phyloP scores from a whole-genome alignment of 495 filamentous ascomycete genomes.

The Podospora pseudocomata region DNA sequence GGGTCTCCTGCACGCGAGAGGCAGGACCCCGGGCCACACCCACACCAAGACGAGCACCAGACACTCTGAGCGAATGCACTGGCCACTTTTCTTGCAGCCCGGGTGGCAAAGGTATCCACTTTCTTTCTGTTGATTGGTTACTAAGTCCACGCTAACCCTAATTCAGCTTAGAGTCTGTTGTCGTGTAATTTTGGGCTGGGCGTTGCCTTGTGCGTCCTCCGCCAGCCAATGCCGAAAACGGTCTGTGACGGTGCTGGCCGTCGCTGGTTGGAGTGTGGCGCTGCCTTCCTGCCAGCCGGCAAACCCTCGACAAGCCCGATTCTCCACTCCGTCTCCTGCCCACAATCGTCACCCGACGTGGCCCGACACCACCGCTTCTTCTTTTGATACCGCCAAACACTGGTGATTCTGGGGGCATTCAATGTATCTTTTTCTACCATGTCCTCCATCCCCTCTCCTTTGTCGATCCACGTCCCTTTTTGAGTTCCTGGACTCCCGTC shows the following conservation, averaged over 20 bases:
- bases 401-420: not conserved
- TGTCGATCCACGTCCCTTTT: not conserved
- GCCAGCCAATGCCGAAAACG: slow-evolving; percentile 35
- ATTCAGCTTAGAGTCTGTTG: slow-evolving; percentile 18
- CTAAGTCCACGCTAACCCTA: too few relatives aligned
- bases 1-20: slow-evolving; percentile 40
- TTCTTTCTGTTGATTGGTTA: not conserved
- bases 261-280: slow-evolving; percentile 20
- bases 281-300: slow-evolving; percentile 12
- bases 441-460: not conserved
- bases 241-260: slow-evolving; percentile 20
- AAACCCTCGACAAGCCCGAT: slow-evolving; percentile 10
- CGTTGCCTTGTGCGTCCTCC: slow-evolving; percentile 24
- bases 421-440: not conserved
- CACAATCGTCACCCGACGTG: slow-evolving; percentile 32
- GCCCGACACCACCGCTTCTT: slow-evolving; percentile 22
- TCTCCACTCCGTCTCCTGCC: slow-evolving; percentile 9
- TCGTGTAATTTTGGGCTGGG: slow-evolving; percentile 38
- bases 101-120: slow-evolving; percentile 29
- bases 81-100: slow-evolving; percentile 29
- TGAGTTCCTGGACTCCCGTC: not conserved
- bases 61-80: slow-evolving; percentile 27
- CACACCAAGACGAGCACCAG: slow-evolving; percentile 8
- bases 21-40: slow-evolving; percentile 36
- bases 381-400: not conserved